Conservation (phyloP, 257 asterid genomes). For the Mentha longifolia region DNA sequence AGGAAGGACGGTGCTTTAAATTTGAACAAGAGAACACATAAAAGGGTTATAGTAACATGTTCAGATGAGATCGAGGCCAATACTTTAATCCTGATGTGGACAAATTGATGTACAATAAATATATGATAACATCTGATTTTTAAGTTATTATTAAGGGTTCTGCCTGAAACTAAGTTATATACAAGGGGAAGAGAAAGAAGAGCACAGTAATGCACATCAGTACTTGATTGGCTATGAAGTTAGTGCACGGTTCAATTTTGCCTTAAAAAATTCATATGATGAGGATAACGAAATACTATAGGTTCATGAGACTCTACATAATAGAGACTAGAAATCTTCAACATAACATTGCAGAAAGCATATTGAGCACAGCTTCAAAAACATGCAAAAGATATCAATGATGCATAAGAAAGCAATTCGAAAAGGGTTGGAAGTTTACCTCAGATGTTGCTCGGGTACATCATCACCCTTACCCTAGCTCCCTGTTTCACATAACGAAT, state of each 20-base stretch:
- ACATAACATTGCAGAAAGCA: neutral
- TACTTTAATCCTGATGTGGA: neutral
- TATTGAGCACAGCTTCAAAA: neutral
- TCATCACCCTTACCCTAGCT: slow-evolving; percentile 60
- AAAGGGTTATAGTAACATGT: too few relatives aligned
- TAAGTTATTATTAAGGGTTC: neutral
- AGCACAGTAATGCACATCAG: neutral
- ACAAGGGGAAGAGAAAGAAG: neutral
- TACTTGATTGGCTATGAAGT: neutral
- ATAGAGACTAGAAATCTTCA: too few relatives aligned
- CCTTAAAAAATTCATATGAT: neutral
- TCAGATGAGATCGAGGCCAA: neutral
- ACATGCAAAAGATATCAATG: neutral
- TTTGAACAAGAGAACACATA: too few relatives aligned
- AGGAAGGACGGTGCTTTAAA: neutral
- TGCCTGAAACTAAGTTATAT: neutral
- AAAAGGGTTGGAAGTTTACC: slow-evolving; percentile 31
- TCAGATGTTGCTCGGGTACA: slow-evolving; percentile 70
- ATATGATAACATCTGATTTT: too few relatives aligned
- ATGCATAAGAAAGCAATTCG: neutral
- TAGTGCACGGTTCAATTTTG: neutral
- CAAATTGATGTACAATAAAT: neutral
- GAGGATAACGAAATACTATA: neutral
- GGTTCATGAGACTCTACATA: too few relatives aligned
- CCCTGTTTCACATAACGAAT: slow-evolving; percentile 46